These are phyloP conservation scores for Clarireedia hainanense DNA, from an alignment of 2,329 filamentous ascomycete genomes.

Conservation along the genomic window DNA sequence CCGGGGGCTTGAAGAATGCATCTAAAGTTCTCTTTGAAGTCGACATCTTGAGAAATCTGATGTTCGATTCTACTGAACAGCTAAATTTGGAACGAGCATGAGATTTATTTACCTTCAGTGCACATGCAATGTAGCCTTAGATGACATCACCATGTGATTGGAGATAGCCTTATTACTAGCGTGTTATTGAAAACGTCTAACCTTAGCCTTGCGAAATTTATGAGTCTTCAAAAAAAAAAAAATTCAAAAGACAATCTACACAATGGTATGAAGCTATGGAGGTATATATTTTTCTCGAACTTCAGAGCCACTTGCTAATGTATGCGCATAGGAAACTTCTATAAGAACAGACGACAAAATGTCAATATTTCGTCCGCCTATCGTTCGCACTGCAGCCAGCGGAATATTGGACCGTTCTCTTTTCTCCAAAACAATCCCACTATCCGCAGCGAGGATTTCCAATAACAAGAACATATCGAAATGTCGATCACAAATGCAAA, in stretches of 20 bases:
- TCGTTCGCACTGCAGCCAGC: constrained; percentile 61
- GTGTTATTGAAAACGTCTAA: neutral
- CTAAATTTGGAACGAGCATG: neutral
- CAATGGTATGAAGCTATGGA: constrained; percentile 23
- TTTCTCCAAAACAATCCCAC: constrained; percentile 68
- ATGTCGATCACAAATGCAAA: constrained; percentile 58
- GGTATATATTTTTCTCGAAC: constrained; percentile 10
- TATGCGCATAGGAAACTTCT: constrained; percentile 13
- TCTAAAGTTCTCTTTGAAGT: constrained; percentile 57
- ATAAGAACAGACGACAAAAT: constrained; percentile 33
- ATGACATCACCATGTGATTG: constrained; percentile 6
- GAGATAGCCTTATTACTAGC: constrained; percentile 1
- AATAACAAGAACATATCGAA: constrained; percentile 68
- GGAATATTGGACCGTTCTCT: constrained; percentile 74
- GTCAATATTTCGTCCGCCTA: constrained; percentile 66
- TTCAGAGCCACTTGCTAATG: neutral
- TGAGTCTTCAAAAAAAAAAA: constrained; percentile 4
- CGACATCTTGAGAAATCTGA: constrained; percentile 15
- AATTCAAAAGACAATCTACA: constrained; percentile 1
- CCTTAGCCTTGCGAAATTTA: constrained; percentile 7
- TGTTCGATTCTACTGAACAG: neutral
- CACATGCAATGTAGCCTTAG: constrained; percentile 10
- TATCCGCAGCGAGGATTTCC: constrained; percentile 70
- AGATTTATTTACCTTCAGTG: neutral
- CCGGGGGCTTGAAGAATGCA: constrained; percentile 53